Evolutionary conservation across 352 stramenopile genomes (phyloP).

Genomic region (Phytopythium cucurbitacearum): DNA sequence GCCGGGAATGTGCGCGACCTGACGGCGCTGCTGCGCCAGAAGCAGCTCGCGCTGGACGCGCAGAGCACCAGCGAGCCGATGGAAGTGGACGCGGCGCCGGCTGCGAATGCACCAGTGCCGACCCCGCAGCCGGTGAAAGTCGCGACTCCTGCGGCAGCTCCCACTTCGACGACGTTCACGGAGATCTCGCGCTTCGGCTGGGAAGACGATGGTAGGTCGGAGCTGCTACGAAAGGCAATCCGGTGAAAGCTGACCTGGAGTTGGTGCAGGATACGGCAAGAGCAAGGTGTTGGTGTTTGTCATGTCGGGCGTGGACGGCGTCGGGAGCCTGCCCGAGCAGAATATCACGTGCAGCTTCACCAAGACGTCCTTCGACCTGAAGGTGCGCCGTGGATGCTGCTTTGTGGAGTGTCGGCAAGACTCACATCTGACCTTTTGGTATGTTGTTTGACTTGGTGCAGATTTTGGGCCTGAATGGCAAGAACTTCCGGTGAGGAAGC

Average conservation of each 20-base stretch:
- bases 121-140: conserved; percentile 22
- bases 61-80: conserved; percentile 17
- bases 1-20: conserved; percentile 62
- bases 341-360: conserved; percentile 75
- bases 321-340: conserved; percentile 68
- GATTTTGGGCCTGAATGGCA: conserved; percentile 61
- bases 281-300: conserved; percentile 79
- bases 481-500: conserved; percentile 59
- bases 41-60: conserved; percentile 46
- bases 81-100: conserved; percentile 10
- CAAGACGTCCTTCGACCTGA: conserved; percentile 81
- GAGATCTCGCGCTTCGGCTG: conserved; percentile 84
- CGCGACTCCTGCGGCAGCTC: conserved; percentile 1
- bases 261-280: conserved; percentile 66
- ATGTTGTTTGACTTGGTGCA: conserved; percentile 2
- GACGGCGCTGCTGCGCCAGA: conserved; percentile 45
- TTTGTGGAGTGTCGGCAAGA: too few relatives aligned
- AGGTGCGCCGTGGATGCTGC: conserved; percentile 25
- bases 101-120: conserved; percentile 8
- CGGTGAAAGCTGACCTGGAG: background rate
- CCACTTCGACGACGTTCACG: conserved; percentile 49
- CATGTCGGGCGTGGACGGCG: conserved; percentile 78
- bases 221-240: too few relatives aligned
- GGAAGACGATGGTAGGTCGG: conserved; percentile 65
- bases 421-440: background rate